Percentiles rank a stretch among this genome's conserved stretches.
These are phyloP conservation scores for Mycena olivaceomarginata DNA, from an alignment of 768 basidiomycete species.

Conservation along the genomic window DNA sequence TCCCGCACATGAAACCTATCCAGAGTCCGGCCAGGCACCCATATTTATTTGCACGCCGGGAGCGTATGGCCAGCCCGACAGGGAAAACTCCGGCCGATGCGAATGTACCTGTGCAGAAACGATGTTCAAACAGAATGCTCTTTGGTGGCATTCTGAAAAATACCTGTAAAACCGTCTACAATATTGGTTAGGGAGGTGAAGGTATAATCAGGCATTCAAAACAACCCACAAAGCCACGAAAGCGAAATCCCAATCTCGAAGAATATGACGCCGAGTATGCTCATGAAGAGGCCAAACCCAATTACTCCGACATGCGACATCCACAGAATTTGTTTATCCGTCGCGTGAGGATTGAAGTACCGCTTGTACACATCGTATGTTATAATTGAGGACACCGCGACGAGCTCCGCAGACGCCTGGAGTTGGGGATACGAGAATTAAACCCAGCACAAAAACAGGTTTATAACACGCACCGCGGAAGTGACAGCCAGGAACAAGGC, in stretches of 20 bases:
- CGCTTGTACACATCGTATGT: conserved; percentile 45
- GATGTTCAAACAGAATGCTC: background rate
- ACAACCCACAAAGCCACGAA: conserved; percentile 39
- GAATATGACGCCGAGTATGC: conserved; percentile 37
- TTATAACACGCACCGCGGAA: conserved; percentile 43
- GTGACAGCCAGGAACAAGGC: conserved; percentile 61
- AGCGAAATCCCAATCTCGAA: conserved; percentile 38
- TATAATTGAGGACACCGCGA: conserved; percentile 53
- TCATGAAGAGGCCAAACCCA: conserved; percentile 39
- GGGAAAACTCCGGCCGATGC: conserved; percentile 42
- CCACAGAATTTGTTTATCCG: conserved; percentile 37
- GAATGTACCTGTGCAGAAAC: conserved; percentile 28
- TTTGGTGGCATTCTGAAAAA: background rate
- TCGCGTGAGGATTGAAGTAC: conserved; percentile 43
- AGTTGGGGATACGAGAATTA: background rate
- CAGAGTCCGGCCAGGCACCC: conserved; percentile 34
- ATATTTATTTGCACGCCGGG: conserved; percentile 32
- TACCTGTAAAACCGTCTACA: conserved; percentile 28
- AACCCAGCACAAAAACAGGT: too few relatives aligned
- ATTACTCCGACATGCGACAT: conserved; percentile 38
- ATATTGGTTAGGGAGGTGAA: background rate
- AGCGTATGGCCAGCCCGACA: conserved; percentile 35
- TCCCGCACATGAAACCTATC: conserved; percentile 37
- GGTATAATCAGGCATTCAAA: too few relatives aligned
- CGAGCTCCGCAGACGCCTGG: conserved; percentile 55